Evolutionary conservation across 768 basidiomycete species (phyloP).

Genomic region (Cubamyces lactineus): DNA sequence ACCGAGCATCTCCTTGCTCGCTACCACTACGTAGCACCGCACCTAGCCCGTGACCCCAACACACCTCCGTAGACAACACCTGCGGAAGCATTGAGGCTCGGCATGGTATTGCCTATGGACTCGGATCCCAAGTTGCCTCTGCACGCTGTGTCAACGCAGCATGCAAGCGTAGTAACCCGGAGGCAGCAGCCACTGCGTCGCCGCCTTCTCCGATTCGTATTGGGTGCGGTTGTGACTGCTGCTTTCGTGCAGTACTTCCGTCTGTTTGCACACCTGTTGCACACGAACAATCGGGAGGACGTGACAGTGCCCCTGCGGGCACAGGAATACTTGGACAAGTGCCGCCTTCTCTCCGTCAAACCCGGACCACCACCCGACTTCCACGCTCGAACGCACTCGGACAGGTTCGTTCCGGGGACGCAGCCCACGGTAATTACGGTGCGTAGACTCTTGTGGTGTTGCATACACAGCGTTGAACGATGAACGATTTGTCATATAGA

Average conservation of each 20-base stretch:
- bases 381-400: slow-evolving; percentile 54
- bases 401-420: slow-evolving; percentile 69
- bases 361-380: slow-evolving; percentile 53
- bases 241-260: slow-evolving; percentile 6
- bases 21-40: too few relatives aligned
- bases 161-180: not conserved
- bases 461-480: not conserved
- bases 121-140: slow-evolving; percentile 6
- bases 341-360: slow-evolving; percentile 44
- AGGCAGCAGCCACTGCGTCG: not conserved
- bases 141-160: not conserved
- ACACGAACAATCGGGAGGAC: not conserved
- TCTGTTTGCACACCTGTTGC: not conserved
- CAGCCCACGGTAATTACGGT: slow-evolving; percentile 49
- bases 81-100: too few relatives aligned
- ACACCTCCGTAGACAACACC: too few relatives aligned
- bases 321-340: slow-evolving; percentile 43
- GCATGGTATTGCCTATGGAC: not conserved
- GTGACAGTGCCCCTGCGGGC: slow-evolving; percentile 19
- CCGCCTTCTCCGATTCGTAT: not conserved
- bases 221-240: not conserved
- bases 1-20: too few relatives aligned
- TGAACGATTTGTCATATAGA: slow-evolving; percentile 37
- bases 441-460: not conserved
- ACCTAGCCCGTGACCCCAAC: too few relatives aligned